Percentiles rank a stretch among this genome's conserved stretches.
Conservation (phyloP, 139 green algal genomes). For the Gonium pectorale region DNA sequence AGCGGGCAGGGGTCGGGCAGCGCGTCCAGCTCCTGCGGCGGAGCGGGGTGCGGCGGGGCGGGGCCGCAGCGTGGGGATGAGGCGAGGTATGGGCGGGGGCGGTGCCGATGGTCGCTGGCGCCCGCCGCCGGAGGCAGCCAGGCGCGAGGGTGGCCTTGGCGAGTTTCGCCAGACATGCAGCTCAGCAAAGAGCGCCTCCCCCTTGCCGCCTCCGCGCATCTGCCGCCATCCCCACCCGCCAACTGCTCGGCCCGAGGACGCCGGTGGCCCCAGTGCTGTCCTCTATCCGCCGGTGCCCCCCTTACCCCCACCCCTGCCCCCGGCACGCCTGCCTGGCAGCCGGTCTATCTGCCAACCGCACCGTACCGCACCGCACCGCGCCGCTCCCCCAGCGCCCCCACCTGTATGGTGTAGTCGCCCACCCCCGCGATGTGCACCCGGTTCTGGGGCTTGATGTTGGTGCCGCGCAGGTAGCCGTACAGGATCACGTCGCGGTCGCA, state of each 20-base stretch:
- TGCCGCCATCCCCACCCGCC: no score
- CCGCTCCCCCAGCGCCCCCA: constrained; percentile 15
- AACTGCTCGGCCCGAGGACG: no score
- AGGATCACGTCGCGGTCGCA: constrained; percentile 90
- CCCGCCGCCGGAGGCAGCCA: no score
- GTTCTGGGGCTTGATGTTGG: constrained; percentile 77
- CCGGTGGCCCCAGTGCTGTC: not conserved
- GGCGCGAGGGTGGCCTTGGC: no score
- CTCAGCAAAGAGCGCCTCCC: no score
- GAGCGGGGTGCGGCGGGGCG: not conserved
- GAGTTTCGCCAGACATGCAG: no score
- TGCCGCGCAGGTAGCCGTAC: constrained; percentile 95
- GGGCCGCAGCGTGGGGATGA: constrained; percentile 50
- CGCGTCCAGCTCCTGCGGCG: constrained; percentile 72
- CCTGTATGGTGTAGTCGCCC: constrained; percentile 85
- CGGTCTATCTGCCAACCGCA: not conserved
- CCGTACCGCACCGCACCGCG: not conserved
- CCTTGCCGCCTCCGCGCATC: no score
- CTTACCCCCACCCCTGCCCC: not conserved
- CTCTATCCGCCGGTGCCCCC: not conserved
- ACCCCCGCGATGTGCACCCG: constrained; percentile 93
- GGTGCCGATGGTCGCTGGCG: no score
- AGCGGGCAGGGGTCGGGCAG: constrained; percentile 98
- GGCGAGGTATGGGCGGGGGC: no score
- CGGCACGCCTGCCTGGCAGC: no score